phyloP scores from a whole-genome alignment of 1,284 basidiomycete species.

The Flammula alnicola region DNA sequence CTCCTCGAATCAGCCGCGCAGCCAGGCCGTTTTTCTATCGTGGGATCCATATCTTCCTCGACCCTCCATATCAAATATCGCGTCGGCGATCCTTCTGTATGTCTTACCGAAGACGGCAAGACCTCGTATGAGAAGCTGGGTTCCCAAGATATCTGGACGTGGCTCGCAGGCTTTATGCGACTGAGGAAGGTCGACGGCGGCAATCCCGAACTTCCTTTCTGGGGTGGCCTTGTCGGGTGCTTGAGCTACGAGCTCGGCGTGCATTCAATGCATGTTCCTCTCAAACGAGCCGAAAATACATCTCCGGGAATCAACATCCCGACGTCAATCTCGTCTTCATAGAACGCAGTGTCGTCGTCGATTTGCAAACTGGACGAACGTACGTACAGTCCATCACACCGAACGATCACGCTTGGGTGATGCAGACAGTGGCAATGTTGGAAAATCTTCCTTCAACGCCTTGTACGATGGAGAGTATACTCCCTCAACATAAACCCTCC shows the following conservation, averaged over 20 bases:
- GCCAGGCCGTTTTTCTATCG: constrained; percentile 75
- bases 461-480: constrained; percentile 5
- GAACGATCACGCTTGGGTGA: constrained; percentile 64
- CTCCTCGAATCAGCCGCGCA: constrained; percentile 74
- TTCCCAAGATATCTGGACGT: constrained; percentile 65
- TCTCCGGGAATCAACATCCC: constrained; percentile 50
- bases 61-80: constrained; percentile 63
- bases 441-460: constrained; percentile 21
- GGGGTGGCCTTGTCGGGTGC: constrained; percentile 77
- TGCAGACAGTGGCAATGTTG: constrained; percentile 38
- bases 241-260: constrained; percentile 81
- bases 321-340: constrained; percentile 78
- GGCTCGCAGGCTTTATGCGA: constrained; percentile 72
- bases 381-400: constrained; percentile 69
- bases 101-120: constrained; percentile 39
- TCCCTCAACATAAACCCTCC: constrained; percentile 29
- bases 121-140: constrained; percentile 42
- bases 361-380: constrained; percentile 48
- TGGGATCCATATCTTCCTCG: constrained; percentile 57
- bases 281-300: constrained; percentile 26
- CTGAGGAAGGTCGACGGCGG: constrained; percentile 51
- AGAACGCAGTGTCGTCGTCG: constrained; percentile 76
- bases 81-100: constrained; percentile 54
- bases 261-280: constrained; percentile 48
- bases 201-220: constrained; percentile 63